A percentile compares a stretch with the other conserved stretches of the same genome.
phyloP scores from a whole-genome alignment of 148 eudicot species.

The Heliosperma pusillum region DNA sequence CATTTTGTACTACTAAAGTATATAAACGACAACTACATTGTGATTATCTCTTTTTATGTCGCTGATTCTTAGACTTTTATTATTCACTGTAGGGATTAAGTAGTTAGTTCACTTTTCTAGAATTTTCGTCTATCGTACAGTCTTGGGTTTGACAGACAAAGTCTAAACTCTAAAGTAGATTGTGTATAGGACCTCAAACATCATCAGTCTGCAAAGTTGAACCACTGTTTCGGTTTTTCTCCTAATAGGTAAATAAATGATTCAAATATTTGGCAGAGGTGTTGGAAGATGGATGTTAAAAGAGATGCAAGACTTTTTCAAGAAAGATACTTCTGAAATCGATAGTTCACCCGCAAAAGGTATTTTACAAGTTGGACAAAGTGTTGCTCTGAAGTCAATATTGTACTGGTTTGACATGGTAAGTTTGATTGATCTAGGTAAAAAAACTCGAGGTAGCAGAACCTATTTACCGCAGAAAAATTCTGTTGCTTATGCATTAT shows the following conservation, averaged over 20 bases:
- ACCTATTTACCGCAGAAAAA: constrained; percentile 81
- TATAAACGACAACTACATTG: neutral
- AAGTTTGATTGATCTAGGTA: constrained; percentile 38
- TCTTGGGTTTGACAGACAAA: neutral
- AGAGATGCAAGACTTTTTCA: constrained; percentile 69
- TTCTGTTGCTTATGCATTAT: constrained; percentile 82
- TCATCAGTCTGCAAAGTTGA: neutral
- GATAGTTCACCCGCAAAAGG: constrained; percentile 50
- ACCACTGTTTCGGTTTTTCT: constrained; percentile 4
- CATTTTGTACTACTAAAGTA: neutral
- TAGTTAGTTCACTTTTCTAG: neutral
- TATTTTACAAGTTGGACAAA: constrained; percentile 24
- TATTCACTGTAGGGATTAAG: neutral
- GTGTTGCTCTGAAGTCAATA: neutral
- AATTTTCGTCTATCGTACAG: neutral
- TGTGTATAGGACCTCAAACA: neutral
- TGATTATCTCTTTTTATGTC: neutral
- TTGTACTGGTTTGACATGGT: neutral
- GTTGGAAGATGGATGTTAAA: constrained; percentile 83
- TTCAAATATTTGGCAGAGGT: constrained; percentile 47
- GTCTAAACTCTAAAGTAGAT: neutral
- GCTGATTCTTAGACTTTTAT: neutral
- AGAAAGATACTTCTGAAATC: constrained; percentile 37
- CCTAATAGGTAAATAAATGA: neutral
- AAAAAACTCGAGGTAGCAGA: constrained; percentile 42